Conservation (phyloP, 768 basidiomycete species). For the Candolleomyces efflorescens region DNA sequence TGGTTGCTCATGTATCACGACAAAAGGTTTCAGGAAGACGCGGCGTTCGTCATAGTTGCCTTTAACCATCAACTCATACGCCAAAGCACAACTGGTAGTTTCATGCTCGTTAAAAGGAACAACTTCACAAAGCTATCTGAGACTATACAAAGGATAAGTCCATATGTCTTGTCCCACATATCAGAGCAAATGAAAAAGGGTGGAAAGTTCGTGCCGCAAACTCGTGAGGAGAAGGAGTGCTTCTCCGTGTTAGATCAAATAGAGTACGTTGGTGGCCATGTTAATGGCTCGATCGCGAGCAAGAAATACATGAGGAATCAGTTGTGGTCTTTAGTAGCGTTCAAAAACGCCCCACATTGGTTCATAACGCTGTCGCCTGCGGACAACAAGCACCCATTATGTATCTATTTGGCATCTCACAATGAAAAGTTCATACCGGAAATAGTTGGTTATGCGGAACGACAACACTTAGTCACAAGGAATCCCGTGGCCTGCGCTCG, state of each 20-base stretch:
- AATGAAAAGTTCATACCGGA: conserved; percentile 12
- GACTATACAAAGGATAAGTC: conserved; percentile 1
- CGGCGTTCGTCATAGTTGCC: conserved; percentile 23
- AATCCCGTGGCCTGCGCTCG: conserved; percentile 19
- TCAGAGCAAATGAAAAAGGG: conserved; percentile 7
- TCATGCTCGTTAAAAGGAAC: conserved; percentile 13
- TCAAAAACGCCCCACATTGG: background rate
- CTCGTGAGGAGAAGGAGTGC: conserved; percentile 15
- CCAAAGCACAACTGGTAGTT: conserved; percentile 11
- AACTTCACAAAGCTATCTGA: conserved; percentile 9
- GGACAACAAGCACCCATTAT: conserved; percentile 26
- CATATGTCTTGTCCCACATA: conserved; percentile 4
- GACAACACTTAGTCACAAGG: conserved; percentile 9
- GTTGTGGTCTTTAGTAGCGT: conserved; percentile 8
- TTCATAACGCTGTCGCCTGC: conserved; percentile 16
- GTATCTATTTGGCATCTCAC: conserved; percentile 23
- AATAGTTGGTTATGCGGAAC: conserved; percentile 3
- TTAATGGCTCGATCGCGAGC: conserved; percentile 16
- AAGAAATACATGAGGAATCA: conserved; percentile 22
- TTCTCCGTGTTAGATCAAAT: conserved; percentile 17
- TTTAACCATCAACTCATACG: conserved; percentile 31
- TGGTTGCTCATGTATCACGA: conserved; percentile 30
- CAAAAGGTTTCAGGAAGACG: conserved; percentile 30
- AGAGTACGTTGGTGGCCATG: conserved; percentile 14
- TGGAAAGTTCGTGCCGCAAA: conserved; percentile 12